Conservation (phyloP, 495 filamentous ascomycete genomes). For the Neurospora sp. region DNA sequence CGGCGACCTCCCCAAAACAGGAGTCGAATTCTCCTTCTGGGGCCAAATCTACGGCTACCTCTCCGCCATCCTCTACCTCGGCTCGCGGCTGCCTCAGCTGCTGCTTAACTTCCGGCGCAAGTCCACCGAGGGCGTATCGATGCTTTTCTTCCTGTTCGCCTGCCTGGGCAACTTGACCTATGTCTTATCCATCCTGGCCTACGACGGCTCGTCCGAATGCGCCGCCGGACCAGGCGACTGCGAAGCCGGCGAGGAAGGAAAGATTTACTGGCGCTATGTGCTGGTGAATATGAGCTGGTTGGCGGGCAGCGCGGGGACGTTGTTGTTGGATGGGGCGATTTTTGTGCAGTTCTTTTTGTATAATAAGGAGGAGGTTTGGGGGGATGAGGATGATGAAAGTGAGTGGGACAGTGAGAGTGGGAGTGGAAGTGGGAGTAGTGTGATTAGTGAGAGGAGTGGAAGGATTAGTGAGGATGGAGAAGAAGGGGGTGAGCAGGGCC, state of each 20-base stretch:
- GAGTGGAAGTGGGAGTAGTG: constrained; percentile 5
- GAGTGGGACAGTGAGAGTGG: constrained; percentile 8
- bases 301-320: constrained; percentile 76
- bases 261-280: constrained; percentile 67
- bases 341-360: constrained; percentile 93
- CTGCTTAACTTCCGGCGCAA: constrained; percentile 84
- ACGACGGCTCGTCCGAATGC: constrained; percentile 49
- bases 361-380: constrained; percentile 18
- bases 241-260: constrained; percentile 41
- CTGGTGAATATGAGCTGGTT: constrained; percentile 84
- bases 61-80: constrained; percentile 80
- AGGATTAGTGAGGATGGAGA: constrained; percentile 20
- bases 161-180: constrained; percentile 92
- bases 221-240: constrained; percentile 31
- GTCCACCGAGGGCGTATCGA: constrained; percentile 78
- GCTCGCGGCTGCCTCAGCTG: constrained; percentile 77
- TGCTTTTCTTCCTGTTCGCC: constrained; percentile 94
- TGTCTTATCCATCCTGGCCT: constrained; percentile 83
- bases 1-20: not conserved
- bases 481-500: constrained; percentile 17
- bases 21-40: constrained; percentile 34
- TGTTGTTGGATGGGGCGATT: constrained; percentile 72
- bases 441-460: constrained; percentile 4
- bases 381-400: constrained; percentile 9
- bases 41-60: constrained; percentile 84